phyloP scores from a whole-genome alignment of 352 stramenopile genomes.

The Pythium apleroticum region DNA sequence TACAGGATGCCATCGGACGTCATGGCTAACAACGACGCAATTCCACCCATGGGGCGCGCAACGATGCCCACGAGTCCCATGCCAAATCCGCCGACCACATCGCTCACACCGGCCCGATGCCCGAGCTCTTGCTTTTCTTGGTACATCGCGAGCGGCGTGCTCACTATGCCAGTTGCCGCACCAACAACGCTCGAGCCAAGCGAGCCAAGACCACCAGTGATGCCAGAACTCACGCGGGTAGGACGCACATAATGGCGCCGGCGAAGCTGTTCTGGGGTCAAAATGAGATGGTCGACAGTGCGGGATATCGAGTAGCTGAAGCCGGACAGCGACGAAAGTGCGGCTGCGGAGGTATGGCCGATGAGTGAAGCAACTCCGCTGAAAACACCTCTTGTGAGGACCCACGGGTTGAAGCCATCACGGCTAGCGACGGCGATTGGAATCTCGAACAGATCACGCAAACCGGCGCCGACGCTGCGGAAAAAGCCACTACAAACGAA shows the following conservation, averaged over 20 bases:
- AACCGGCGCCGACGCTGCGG: slow-evolving; percentile 59
- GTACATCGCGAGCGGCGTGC: slow-evolving; percentile 73
- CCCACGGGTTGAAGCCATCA: slow-evolving; percentile 78
- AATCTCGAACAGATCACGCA: slow-evolving; percentile 81
- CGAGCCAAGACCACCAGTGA: slow-evolving; percentile 64
- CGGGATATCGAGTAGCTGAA: slow-evolving; percentile 83
- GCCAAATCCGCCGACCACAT: slow-evolving; percentile 67
- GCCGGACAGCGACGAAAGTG: slow-evolving; percentile 70
- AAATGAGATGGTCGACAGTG: slow-evolving; percentile 79
- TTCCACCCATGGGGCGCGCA: slow-evolving; percentile 69
- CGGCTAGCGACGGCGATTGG: slow-evolving; percentile 54
- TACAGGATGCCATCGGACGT: slow-evolving; percentile 75
- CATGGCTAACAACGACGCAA: slow-evolving; percentile 77
- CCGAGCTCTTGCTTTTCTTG: slow-evolving; percentile 66
- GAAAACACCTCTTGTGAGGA: slow-evolving; percentile 68
- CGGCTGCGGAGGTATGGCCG: slow-evolving; percentile 66
- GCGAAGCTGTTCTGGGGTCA: slow-evolving; percentile 58
- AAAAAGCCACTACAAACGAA: slow-evolving; percentile 60
- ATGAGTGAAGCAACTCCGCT: slow-evolving; percentile 69
- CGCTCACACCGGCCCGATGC: slow-evolving; percentile 54
- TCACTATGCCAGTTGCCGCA: slow-evolving; percentile 72
- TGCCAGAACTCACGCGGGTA: slow-evolving; percentile 57
- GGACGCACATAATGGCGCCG: slow-evolving; percentile 66
- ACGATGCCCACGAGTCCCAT: slow-evolving; percentile 82
- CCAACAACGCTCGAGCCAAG: slow-evolving; percentile 76